A percentile compares a stretch with the other conserved stretches of the same genome.
These are phyloP conservation scores for Cadophora malorum DNA, from an alignment of 2,329 filamentous ascomycete genomes.

Conservation along the genomic window DNA sequence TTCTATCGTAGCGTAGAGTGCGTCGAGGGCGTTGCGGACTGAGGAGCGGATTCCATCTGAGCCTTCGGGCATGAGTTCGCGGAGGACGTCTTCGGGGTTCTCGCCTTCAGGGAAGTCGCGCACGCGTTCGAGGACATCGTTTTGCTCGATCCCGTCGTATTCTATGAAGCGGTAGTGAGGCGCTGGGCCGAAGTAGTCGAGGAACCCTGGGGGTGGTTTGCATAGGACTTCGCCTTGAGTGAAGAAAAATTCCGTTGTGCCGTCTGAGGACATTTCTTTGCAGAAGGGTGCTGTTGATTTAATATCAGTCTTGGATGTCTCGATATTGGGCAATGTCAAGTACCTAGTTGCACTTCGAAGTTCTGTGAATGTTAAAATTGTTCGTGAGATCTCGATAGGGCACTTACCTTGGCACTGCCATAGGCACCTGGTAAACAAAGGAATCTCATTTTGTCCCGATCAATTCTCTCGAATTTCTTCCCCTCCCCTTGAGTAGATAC, in stretches of 20 bases:
- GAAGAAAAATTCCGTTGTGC: conserved; percentile 56
- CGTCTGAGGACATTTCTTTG: conserved; percentile 53
- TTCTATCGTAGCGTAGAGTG: conserved; percentile 52
- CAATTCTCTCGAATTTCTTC: not conserved
- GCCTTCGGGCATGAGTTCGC: conserved; percentile 34
- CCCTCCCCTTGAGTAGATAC: not conserved
- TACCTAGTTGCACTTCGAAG: conserved; percentile 61
- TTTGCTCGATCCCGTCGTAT: conserved; percentile 48
- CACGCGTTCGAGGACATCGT: conserved; percentile 37
- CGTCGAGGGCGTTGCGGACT: conserved; percentile 39
- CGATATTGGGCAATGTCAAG: conserved; percentile 10
- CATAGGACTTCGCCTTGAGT: conserved; percentile 57
- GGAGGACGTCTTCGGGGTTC: conserved; percentile 36
- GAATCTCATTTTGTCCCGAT: conserved; percentile 54
- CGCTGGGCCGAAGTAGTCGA: conserved; percentile 52
- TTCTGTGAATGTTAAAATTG: conserved; percentile 49
- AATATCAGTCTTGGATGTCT: not conserved
- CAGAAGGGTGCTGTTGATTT: conserved; percentile 51
- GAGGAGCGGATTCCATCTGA: conserved; percentile 34
- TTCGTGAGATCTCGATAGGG: not conserved
- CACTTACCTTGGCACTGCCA: conserved; percentile 59
- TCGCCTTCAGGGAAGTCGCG: conserved; percentile 38
- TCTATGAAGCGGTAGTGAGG: conserved; percentile 57
- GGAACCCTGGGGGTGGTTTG: conserved; percentile 57
- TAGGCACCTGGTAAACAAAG: conserved; percentile 64